Evolutionary conservation across 495 filamentous ascomycete genomes (phyloP).

Genomic region (Lasiosphaeris hirsuta): DNA sequence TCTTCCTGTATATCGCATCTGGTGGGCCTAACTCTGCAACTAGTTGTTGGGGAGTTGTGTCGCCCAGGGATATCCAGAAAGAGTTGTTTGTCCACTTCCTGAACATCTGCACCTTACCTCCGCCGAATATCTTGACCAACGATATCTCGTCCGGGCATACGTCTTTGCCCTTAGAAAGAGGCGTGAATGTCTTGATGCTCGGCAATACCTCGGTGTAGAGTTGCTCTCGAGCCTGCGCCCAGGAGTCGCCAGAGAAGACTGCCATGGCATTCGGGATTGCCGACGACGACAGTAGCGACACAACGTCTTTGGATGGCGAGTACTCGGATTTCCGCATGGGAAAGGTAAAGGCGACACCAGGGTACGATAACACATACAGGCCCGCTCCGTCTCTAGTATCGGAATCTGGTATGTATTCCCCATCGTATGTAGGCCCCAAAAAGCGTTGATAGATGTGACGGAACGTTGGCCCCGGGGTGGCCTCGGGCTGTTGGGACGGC

Average conservation of each 20-base stretch:
- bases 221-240: slow-evolving; percentile 72
- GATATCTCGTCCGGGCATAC: slow-evolving; percentile 77
- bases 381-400: slow-evolving; percentile 30
- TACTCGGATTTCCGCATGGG: slow-evolving; percentile 73
- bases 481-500: slow-evolving; percentile 29
- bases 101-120: slow-evolving; percentile 71
- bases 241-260: slow-evolving; percentile 83
- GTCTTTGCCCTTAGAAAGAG: slow-evolving; percentile 57
- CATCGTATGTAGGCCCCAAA: slow-evolving; percentile 86
- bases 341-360: slow-evolving; percentile 89
- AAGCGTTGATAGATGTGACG: slow-evolving; percentile 87
- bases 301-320: slow-evolving; percentile 77
- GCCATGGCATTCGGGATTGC: slow-evolving; percentile 75
- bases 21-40: slow-evolving; percentile 87
- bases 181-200: slow-evolving; percentile 53
- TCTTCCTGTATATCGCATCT: slow-evolving; percentile 92
- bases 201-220: slow-evolving; percentile 72
- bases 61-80: slow-evolving; percentile 67
- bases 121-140: slow-evolving; percentile 66
- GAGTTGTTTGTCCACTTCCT: slow-evolving; percentile 55
- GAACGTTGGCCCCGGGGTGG: slow-evolving; percentile 69
- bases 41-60: slow-evolving; percentile 86
- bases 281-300: slow-evolving; percentile 76
- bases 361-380: slow-evolving; percentile 85
- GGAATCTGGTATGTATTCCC: slow-evolving; percentile 69